Evolutionary conservation across 2,329 filamentous ascomycete species (phyloP).

Genomic region (Dactylellina cionopaga): DNA sequence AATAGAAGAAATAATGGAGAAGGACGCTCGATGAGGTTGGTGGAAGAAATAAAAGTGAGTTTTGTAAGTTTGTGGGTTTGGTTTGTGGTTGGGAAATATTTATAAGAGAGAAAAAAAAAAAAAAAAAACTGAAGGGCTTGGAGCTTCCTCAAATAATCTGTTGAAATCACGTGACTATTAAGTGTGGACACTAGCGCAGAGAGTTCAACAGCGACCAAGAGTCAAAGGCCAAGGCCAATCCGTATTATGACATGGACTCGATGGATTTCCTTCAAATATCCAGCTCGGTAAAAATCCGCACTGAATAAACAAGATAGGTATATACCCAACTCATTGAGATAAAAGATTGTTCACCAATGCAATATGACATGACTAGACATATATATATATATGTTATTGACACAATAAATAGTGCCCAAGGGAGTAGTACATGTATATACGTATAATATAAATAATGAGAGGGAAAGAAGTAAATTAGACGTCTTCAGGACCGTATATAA

Average conservation of each 20-base stretch:
- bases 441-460: neutral
- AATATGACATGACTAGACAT: no score
- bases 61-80: neutral
- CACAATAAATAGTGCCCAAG: no score
- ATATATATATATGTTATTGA: no score
- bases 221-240: no score
- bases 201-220: no score
- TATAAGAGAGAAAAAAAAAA: neutral
- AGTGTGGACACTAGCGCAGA: no score
- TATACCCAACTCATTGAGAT: neutral
- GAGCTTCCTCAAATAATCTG: constrained; percentile 1
- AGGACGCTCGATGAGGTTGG: neutral
- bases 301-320: no score
- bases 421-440: no score
- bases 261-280: neutral
- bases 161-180: constrained; percentile 23
- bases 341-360: no score
- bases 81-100: constrained; percentile 4
- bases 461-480: constrained; percentile 16
- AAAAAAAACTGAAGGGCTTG: neutral
- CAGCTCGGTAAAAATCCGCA: no score
- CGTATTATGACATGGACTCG: no score
- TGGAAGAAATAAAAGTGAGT: neutral
- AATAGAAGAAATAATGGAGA: neutral
- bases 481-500: neutral